phyloP scores from a whole-genome alignment of 495 filamentous ascomycete genomes.

The Choiromyces venosus region DNA sequence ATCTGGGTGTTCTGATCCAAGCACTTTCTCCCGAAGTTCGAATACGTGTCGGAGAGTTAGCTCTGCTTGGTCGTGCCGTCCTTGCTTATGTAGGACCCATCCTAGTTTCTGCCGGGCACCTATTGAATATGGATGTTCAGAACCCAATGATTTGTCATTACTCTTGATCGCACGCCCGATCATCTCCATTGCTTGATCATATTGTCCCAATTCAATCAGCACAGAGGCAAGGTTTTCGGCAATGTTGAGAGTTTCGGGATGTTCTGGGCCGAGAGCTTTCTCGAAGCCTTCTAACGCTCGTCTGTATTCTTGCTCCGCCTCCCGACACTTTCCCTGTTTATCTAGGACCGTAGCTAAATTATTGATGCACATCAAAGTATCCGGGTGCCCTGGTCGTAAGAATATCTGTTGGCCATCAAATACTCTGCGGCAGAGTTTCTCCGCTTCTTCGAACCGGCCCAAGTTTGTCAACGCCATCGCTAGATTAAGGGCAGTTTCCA shows the following conservation, averaged over 20 bases:
- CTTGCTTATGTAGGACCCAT: conserved; percentile 8
- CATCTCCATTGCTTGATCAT: conserved; percentile 22
- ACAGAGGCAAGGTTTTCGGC: conserved; percentile 18
- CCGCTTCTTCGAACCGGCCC: conserved; percentile 31
- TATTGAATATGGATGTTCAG: conserved; percentile 13
- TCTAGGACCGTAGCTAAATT: conserved; percentile 25
- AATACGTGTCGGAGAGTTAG: conserved; percentile 13
- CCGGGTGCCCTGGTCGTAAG: conserved; percentile 39
- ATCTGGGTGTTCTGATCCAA: conserved; percentile 30
- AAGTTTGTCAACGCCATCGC: conserved; percentile 7
- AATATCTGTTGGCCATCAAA: conserved; percentile 37
- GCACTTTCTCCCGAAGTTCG: conserved; percentile 18
- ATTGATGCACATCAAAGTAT: conserved; percentile 21
- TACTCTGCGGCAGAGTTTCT: conserved; percentile 35
- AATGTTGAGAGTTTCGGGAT: conserved; percentile 13
- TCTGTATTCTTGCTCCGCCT: conserved; percentile 16
- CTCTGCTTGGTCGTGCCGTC: conserved; percentile 30
- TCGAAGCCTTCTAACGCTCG: conserved; percentile 22
- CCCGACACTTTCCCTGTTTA: conserved; percentile 11
- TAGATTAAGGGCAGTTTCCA: conserved; percentile 15
- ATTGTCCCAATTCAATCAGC: conserved; percentile 10
- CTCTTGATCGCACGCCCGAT: conserved; percentile 11
- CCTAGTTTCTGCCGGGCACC: conserved; percentile 11
- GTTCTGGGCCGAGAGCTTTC: conserved; percentile 27
- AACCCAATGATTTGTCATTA: conserved; percentile 7